Evolutionary conservation across 2,329 filamentous ascomycete genomes (phyloP).

Genomic region (Chalara sp.): DNA sequence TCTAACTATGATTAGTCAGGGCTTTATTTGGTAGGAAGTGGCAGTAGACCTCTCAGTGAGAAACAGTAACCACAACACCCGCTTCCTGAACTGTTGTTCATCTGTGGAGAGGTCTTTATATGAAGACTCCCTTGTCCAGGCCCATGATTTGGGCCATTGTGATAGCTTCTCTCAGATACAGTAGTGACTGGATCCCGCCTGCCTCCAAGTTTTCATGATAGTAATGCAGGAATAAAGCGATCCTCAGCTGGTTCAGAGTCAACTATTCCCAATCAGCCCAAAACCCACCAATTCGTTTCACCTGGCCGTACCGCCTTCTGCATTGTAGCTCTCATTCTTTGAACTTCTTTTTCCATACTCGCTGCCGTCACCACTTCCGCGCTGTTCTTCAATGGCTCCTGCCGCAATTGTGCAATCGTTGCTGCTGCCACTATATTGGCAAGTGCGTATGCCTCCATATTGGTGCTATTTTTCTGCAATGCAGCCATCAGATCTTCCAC

Average conservation of each 20-base stretch:
- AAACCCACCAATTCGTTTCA: neutral
- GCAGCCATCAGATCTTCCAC: conserved; percentile 34
- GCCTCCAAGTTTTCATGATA: conserved; percentile 43
- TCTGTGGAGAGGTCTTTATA: conserved; percentile 29
- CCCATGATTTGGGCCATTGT: conserved; percentile 43
- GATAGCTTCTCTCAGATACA: conserved; percentile 44
- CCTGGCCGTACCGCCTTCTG: conserved; percentile 4
- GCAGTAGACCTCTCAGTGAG: conserved; percentile 33
- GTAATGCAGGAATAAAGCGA: conserved; percentile 45
- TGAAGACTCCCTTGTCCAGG: conserved; percentile 36
- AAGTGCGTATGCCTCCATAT: conserved; percentile 32
- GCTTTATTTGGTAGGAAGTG: neutral
- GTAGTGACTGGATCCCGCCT: conserved; percentile 38
- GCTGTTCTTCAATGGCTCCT: conserved; percentile 22
- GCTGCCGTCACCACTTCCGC: conserved; percentile 26
- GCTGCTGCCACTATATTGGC: conserved; percentile 41
- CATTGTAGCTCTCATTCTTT: conserved; percentile 24
- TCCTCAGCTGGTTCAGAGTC: conserved; percentile 35
- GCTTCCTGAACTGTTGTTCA: conserved; percentile 38
- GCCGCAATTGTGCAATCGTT: conserved; percentile 41
- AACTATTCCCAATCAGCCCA: conserved; percentile 17
- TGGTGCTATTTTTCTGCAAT: conserved; percentile 28
- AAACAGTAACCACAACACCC: conserved; percentile 42
- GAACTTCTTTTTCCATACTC: conserved; percentile 31
- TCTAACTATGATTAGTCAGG: conserved; percentile 23